A percentile compares a stretch with the other conserved stretches of the same genome.
phyloP scores from a whole-genome alignment of 305 asterid genomes.

The Caryopteris hybrid region DNA sequence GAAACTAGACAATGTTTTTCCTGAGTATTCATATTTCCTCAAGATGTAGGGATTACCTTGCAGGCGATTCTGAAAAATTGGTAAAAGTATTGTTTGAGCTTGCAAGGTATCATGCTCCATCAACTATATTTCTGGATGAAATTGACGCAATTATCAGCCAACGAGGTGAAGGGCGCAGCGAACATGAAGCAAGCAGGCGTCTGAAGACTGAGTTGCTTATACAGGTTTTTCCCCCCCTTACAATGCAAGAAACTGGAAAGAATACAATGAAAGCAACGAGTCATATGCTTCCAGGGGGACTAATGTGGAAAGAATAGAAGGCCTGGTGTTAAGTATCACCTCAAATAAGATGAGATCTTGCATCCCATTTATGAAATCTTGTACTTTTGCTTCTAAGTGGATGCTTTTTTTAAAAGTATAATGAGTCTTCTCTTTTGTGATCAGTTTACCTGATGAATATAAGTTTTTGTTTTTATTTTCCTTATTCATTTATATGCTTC shows the following conservation, averaged over 20 bases:
- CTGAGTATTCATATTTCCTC: slow-evolving; percentile 4
- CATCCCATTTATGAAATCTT: not conserved
- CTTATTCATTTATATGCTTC: not conserved
- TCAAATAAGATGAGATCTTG: not conserved
- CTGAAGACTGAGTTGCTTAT: slow-evolving; percentile 91
- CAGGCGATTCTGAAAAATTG: slow-evolving; percentile 97
- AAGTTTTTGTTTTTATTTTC: not conserved
- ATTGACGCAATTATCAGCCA: slow-evolving; percentile 96
- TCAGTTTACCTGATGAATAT: not conserved
- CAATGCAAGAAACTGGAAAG: slow-evolving; percentile 5
- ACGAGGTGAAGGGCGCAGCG: slow-evolving; percentile 96
- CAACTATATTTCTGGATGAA: slow-evolving; percentile 96
- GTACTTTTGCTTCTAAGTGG: not conserved
- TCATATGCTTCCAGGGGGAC: not conserved
- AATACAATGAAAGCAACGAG: not conserved
- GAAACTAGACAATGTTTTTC: not conserved
- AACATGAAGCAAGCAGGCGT: slow-evolving; percentile 98
- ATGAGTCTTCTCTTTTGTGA: not conserved
- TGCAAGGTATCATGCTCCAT: slow-evolving; percentile 96
- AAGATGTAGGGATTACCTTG: slow-evolving; percentile 19
- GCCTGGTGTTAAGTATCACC: not conserved
- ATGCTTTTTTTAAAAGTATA: not conserved
- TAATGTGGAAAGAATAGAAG: not conserved
- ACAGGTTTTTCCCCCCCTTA: slow-evolving; percentile 53
- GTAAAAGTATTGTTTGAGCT: slow-evolving; percentile 93